Evolutionary conservation across 805 yeast genomes (phyloP).

Genomic region (Candida succiphila): DNA sequence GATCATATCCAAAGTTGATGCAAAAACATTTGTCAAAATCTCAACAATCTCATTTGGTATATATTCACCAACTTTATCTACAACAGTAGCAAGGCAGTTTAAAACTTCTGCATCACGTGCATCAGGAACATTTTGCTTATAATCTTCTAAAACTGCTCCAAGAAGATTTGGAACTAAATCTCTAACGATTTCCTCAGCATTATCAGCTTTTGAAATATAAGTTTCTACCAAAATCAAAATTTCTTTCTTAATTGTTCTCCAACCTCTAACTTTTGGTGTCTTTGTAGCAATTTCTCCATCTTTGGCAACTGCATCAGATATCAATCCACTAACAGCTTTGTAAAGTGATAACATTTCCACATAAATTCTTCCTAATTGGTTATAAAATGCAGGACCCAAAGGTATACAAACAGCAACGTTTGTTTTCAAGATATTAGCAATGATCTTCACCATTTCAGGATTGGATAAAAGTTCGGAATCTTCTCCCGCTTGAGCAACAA

Average conservation of each 20-base stretch:
- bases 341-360: slow-evolving; percentile 84
- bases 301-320: slow-evolving; percentile 65
- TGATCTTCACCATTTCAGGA: slow-evolving; percentile 78
- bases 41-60: slow-evolving; percentile 85
- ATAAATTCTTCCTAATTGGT: slow-evolving; percentile 81
- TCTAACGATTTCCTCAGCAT: slow-evolving; percentile 72
- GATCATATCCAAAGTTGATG: slow-evolving; percentile 91
- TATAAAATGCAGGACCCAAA: slow-evolving; percentile 81
- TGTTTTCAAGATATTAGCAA: slow-evolving; percentile 90
- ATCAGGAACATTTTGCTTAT: slow-evolving; percentile 81
- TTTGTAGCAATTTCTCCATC: slow-evolving; percentile 89
- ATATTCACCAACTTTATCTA: slow-evolving; percentile 75
- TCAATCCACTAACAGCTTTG: slow-evolving; percentile 80
- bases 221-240: slow-evolving; percentile 81
- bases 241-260: slow-evolving; percentile 95
- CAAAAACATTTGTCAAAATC: slow-evolving; percentile 85
- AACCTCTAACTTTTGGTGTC: slow-evolving; percentile 89
- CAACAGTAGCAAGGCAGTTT: slow-evolving; percentile 88
- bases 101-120: slow-evolving; percentile 97
- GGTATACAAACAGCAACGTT: slow-evolving; percentile 94
- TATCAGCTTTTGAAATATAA: slow-evolving; percentile 79
- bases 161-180: slow-evolving; percentile 78
- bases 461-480: slow-evolving; percentile 73
- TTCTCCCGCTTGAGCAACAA: slow-evolving; percentile 74
- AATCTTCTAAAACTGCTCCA: slow-evolving; percentile 81